Base-by-base conservation (phyloP, 495 filamentous ascomycete genomes). In the Hypomontagnella submonticulosa region DNA sequence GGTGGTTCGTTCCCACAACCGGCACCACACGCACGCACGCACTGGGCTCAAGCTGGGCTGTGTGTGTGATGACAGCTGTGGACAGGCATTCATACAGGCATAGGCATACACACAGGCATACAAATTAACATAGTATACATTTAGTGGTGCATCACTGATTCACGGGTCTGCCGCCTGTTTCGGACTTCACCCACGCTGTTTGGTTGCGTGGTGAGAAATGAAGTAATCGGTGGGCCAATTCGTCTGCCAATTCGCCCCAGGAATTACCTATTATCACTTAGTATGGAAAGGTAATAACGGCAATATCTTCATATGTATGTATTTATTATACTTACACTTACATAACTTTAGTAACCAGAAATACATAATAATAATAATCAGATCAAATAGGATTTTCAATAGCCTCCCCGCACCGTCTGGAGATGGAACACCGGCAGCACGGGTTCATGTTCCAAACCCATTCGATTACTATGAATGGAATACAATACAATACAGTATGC, bases 181-280 rank as follows among this genome's bases (percentile, higher is more conserved):
- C 60, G 60, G 60, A 69, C 60, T 51, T 64, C 48, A 48, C 49
- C 59, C 65, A 68, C 30, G 55, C 55, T 61, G 50, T 46, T 36
- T 64, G 55, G 60, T 38, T 60, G 55, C 55, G 34, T 64, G 61
- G 66, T 69, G 66, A 68, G 37, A 57, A n/a, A 69, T 69, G 66
- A 69, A 69, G 66, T 69, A 69, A 69, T 69, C 44, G 51, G 66
- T 69, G 61, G 61, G 51, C 61, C 66, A 56, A 51, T 54, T 49
- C 55, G n/a, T 38, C 63, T 67, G 47, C 27, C 15, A 61, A 61
- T 52, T 67, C 52, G 51, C 52, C 64, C 44, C 20, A 48, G 52
- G 41, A 62, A 62, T 57, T 69, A 43, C 57, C 48, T 56, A 41
- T 67, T 67, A 40, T 32, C 47, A 56, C 50, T 27, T 57, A 60